These are phyloP conservation scores for Ceratobasidium sp. DNA, from an alignment of 1,284 basidiomycete genomes.

Conservation along the genomic window DNA sequence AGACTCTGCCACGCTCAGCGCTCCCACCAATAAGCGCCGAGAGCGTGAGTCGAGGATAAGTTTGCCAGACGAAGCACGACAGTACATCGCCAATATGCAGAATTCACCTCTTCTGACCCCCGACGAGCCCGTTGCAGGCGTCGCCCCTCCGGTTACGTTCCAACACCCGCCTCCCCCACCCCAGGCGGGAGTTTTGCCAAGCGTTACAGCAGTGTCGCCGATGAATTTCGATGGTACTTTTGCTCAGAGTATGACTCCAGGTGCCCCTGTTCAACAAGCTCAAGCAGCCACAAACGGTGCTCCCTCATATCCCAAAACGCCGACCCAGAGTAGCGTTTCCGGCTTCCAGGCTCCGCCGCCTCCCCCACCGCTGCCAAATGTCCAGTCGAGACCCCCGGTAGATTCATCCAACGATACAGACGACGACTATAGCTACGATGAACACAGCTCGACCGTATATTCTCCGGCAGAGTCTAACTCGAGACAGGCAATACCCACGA, in stretches of 20 bases:
- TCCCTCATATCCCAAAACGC: conserved; percentile 15
- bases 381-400: conserved; percentile 2
- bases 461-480: conserved; percentile 37
- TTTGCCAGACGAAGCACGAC: conserved; percentile 76
- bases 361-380: conserved; percentile 29
- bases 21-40: conserved; percentile 41
- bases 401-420: conserved; percentile 24
- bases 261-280: conserved; percentile 7
- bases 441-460: conserved; percentile 35
- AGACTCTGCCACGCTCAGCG: background rate
- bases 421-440: conserved; percentile 34
- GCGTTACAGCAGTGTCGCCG: conserved; percentile 15
- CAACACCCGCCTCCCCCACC: background rate
- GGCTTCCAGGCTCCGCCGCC: conserved; percentile 30
- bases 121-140: conserved; percentile 58
- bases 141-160: conserved; percentile 3
- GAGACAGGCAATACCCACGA: conserved; percentile 36
- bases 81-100: conserved; percentile 71
- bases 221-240: conserved; percentile 36
- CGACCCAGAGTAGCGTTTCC: conserved; percentile 20
- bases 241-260: conserved; percentile 21
- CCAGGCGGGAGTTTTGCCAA: background rate
- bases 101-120: conserved; percentile 62
- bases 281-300: background rate
- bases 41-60: conserved; percentile 71